phyloP scores from a whole-genome alignment of 1,139 yeast species.

The Blastobotrys apis region DNA sequence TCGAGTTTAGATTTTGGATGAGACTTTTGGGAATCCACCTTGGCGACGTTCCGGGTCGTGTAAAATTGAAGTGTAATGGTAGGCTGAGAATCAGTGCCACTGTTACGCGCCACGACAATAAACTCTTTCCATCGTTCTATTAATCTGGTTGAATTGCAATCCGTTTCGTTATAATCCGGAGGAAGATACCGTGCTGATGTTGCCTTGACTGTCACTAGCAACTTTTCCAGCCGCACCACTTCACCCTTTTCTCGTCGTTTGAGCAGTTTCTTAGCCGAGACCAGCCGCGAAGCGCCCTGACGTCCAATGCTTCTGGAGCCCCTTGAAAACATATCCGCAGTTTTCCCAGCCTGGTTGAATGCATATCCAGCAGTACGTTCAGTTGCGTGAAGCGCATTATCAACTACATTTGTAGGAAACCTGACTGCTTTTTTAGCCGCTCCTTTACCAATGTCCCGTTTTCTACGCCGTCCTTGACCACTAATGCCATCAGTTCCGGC shows the following conservation, averaged over 20 bases:
- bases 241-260: constrained; percentile 47
- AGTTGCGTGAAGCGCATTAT: constrained; percentile 4
- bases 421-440: not conserved
- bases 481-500: not conserved
- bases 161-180: constrained; percentile 43
- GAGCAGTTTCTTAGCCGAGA: constrained; percentile 19
- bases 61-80: constrained; percentile 56
- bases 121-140: constrained; percentile 77
- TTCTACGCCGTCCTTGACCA: not conserved
- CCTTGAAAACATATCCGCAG: not conserved
- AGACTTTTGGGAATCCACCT: constrained; percentile 31
- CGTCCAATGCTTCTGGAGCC: not conserved
- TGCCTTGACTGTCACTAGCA: constrained; percentile 57
- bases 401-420: constrained; percentile 6
- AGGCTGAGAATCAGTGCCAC: constrained; percentile 45
- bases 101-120: constrained; percentile 58
- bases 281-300: constrained; percentile 8
- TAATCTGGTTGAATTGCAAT: constrained; percentile 46
- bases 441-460: not conserved
- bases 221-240: constrained; percentile 57
- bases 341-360: not conserved
- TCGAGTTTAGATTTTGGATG: constrained; percentile 25
- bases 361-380: constrained; percentile 3
- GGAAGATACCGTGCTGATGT: constrained; percentile 32
- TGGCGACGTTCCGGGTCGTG: constrained; percentile 43